phyloP scores from a whole-genome alignment of 805 yeast species.

The Yarrowia hollandica region DNA sequence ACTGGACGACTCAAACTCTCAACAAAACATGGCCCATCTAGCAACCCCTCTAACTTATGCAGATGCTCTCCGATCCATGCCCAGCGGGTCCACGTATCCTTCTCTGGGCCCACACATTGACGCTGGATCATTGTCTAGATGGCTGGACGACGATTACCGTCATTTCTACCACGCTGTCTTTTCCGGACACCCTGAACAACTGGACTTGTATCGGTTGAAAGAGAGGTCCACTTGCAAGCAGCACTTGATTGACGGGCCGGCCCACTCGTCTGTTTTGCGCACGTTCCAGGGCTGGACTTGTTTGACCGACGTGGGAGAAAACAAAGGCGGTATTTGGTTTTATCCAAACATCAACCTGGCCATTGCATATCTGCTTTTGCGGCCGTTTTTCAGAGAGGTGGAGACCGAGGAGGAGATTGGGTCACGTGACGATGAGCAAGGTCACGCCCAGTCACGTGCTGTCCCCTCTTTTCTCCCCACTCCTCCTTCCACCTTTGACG shows the following conservation, averaged over 20 bases:
- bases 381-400: not conserved
- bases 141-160: not conserved
- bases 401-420: not conserved
- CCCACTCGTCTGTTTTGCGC: not conserved
- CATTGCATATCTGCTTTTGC: not conserved
- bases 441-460: too few species aligned
- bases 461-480: too few species aligned
- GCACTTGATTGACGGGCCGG: not conserved
- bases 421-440: too few species aligned
- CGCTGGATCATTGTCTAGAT: not conserved
- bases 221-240: not conserved
- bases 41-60: constrained; percentile 2
- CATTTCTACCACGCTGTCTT: not conserved
- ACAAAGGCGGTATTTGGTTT: constrained; percentile 1
- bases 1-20: too few species aligned
- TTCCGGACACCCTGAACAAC: not conserved
- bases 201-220: constrained; percentile 2
- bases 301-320: constrained; percentile 1
- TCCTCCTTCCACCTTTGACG: too few species aligned
- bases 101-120: constrained; percentile 11
- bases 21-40: not conserved
- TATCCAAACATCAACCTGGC: not conserved
- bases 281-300: constrained; percentile 20
- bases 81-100: not conserved
- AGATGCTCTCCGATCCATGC: not conserved